These are phyloP conservation scores for Chaetomium fimeti DNA, from an alignment of 495 filamentous ascomycete genomes.

Conservation along the genomic window DNA sequence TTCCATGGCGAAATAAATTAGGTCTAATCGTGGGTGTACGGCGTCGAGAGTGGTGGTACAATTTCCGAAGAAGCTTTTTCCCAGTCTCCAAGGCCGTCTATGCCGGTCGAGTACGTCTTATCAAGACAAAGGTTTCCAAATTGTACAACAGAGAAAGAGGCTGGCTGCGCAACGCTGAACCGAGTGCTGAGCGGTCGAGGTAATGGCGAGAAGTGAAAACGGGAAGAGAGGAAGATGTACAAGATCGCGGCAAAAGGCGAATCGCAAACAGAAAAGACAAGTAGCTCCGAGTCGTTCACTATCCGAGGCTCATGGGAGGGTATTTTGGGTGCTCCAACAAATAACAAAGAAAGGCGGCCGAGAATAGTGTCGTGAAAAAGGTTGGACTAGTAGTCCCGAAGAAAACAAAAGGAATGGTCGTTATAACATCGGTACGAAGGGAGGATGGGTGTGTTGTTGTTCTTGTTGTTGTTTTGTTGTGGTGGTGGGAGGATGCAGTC, in stretches of 20 bases:
- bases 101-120: constrained; percentile 39
- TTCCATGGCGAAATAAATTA: constrained; percentile 62
- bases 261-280: constrained; percentile 44
- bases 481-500: constrained; percentile 8
- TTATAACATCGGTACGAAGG: constrained; percentile 66
- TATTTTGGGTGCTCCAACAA: constrained; percentile 58
- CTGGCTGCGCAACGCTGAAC: constrained; percentile 3
- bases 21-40: constrained; percentile 24
- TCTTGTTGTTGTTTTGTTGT: constrained; percentile 20
- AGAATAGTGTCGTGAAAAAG: constrained; percentile 47
- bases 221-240: constrained; percentile 45
- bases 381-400: constrained; percentile 50
- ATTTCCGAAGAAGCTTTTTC: constrained; percentile 34
- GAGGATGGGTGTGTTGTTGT: constrained; percentile 41
- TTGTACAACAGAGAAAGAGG: constrained; percentile 43
- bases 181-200: constrained; percentile 23
- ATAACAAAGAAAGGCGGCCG: constrained; percentile 42
- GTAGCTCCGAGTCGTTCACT: constrained; percentile 58
- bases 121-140: constrained; percentile 40
- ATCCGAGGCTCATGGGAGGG: constrained; percentile 67
- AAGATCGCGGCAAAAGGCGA: constrained; percentile 44
- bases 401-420: constrained; percentile 54
- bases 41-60: constrained; percentile 38
- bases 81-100: constrained; percentile 42
- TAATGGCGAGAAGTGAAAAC: constrained; percentile 28